These are phyloP conservation scores for Emydomyces testavorans DNA, from an alignment of 2,329 filamentous ascomycete species.

Conservation along the genomic window DNA sequence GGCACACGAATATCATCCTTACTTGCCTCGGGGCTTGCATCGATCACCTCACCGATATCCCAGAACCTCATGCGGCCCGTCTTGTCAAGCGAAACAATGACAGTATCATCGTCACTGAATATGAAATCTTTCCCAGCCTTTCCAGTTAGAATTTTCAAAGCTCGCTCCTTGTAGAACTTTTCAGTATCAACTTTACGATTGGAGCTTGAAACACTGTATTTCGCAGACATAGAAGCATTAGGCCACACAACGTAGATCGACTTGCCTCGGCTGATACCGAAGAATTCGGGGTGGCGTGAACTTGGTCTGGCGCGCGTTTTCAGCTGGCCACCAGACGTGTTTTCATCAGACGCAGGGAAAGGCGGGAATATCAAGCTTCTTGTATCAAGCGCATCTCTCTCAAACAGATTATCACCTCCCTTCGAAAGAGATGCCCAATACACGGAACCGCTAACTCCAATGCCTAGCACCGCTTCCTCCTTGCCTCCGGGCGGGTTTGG, in stretches of 20 bases:
- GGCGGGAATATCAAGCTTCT: slow-evolving; percentile 85
- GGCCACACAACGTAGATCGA: slow-evolving; percentile 80
- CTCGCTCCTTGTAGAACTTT: slow-evolving; percentile 72
- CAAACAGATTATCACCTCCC: slow-evolving; percentile 65
- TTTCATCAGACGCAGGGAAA: slow-evolving; percentile 73
- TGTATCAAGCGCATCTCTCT: slow-evolving; percentile 66
- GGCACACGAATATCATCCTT: slow-evolving; percentile 69
- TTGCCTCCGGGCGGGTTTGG: slow-evolving; percentile 43
- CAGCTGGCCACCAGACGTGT: slow-evolving; percentile 78
- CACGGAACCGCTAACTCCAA: slow-evolving; percentile 88
- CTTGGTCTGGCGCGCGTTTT: slow-evolving; percentile 92
- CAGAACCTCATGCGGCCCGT: slow-evolving; percentile 94
- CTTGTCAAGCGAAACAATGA: slow-evolving; percentile 93
- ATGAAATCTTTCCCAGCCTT: slow-evolving; percentile 98
- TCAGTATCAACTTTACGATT: slow-evolving; percentile 67
- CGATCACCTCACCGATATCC: slow-evolving; percentile 74
- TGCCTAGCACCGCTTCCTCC: slow-evolving; percentile 77
- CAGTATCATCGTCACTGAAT: slow-evolving; percentile 91
- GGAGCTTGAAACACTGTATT: slow-evolving; percentile 41
- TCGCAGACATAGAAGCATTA: slow-evolving; percentile 40
- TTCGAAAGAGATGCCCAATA: slow-evolving; percentile 83
- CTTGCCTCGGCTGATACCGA: slow-evolving; percentile 90
- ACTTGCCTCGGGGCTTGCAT: slow-evolving; percentile 34
- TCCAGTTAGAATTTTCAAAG: slow-evolving; percentile 86
- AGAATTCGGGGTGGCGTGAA: slow-evolving; percentile 79